phyloP scores from a whole-genome alignment of 345 rosid genomes.

The Stellera chamaejasme region DNA sequence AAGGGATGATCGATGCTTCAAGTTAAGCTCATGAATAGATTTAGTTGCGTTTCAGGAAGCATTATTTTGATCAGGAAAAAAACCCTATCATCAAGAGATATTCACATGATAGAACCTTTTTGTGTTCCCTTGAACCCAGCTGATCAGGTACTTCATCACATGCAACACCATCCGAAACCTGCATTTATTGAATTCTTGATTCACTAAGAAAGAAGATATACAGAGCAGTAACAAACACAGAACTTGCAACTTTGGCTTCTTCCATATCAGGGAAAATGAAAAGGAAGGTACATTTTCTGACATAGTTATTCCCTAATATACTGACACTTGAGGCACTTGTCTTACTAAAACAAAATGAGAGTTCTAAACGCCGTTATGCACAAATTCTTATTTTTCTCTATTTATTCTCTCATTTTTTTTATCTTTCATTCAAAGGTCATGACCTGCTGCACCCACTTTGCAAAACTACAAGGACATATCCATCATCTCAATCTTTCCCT shows the following conservation, averaged over 20 bases:
- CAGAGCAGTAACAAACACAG: neutral
- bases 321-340: too few species aligned
- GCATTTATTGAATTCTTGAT: conserved; percentile 18
- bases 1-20: too few species aligned
- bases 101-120: conserved; percentile 44
- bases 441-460: too few species aligned
- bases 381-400: too few species aligned
- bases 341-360: too few species aligned
- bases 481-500: too few species aligned
- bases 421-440: too few species aligned
- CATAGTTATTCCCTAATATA: too few species aligned
- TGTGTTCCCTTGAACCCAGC: conserved; percentile 49
- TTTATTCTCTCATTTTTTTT: too few species aligned
- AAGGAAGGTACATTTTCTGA: neutral
- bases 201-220: neutral
- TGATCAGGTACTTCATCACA: conserved; percentile 36
- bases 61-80: neutral
- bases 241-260: neutral
- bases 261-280: neutral
- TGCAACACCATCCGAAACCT: conserved; percentile 32
- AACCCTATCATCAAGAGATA: conserved; percentile 2
- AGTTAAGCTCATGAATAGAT: neutral
- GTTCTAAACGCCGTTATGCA: too few species aligned
- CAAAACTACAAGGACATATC: too few species aligned
- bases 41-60: neutral